These are phyloP conservation scores for Trichosanthes cucumerina DNA, from an alignment of 306 rosid genomes.

Conservation along the genomic window DNA sequence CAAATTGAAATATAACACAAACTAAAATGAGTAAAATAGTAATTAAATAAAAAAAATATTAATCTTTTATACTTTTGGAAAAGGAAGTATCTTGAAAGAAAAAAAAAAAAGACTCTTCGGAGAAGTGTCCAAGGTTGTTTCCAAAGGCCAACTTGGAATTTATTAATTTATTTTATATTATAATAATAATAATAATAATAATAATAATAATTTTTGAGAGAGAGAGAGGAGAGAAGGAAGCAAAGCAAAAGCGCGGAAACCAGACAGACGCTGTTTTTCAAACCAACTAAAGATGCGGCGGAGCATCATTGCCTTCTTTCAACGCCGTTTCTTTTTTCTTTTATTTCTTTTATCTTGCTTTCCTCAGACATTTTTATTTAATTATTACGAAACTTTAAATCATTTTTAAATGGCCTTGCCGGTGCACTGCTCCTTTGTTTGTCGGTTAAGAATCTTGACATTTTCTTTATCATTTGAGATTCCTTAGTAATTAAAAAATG, in stretches of 20 bases:
- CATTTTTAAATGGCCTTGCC: neutral
- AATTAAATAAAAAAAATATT: too few relatives aligned
- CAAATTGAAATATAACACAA: too few relatives aligned
- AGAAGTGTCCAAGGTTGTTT: neutral
- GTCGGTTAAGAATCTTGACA: neutral
- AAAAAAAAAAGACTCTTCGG: neutral
- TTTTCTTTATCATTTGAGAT: neutral
- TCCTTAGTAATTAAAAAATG: too few relatives aligned
- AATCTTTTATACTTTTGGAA: too few relatives aligned
- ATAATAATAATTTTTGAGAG: too few relatives aligned
- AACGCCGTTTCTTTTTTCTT: neutral
- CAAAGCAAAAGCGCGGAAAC: neutral
- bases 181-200: neutral
- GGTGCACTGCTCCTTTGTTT: neutral
- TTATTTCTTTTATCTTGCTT: neutral
- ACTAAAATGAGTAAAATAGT: too few relatives aligned
- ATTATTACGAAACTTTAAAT: neutral
- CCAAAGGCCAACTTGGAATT: neutral
- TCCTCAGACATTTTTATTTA: neutral
- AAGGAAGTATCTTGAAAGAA: too few relatives aligned
- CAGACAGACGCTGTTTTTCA: neutral
- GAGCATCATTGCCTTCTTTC: neutral
- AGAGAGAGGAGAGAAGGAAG: neutral
- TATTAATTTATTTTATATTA: neutral
- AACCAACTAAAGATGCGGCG: neutral